Evolutionary conservation across 129 eudicot genomes (phyloP), one percentile per base, ranked within the genome.

Genomic region (Helichrysum umbraculigerum): DNA sequence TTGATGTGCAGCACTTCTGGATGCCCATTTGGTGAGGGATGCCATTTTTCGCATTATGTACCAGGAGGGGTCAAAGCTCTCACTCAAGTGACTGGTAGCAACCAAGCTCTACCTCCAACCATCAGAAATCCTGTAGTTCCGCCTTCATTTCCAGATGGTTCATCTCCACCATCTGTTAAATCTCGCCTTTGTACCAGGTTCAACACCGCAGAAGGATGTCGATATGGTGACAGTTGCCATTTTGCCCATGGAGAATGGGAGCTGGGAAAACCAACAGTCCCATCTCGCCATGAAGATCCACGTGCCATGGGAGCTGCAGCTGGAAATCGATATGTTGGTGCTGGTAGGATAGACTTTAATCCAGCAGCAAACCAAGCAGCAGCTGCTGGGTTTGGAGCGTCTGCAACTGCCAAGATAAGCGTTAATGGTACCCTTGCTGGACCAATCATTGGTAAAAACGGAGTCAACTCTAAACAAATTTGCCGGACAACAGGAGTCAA

Each of bases 171-270:
- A 3, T 90, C 89, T 10, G 92, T 88, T 74, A 93, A 93, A 71
- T 71, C 85, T 50, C 86, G 88, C 15, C 39, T 93, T 6, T 93
- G 98, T 88, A 88, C 77, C 91, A 88, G 82, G 72, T 93, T 16
- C 83, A 88, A 83, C 79, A 61, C 95, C 0, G 87, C 95, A 37
- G 98, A 93, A 71, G 98, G 98, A n/a, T 93, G 98, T 76, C 88
- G 83, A 60, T 93, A 83, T 73, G 98, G 98, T 21, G 96, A 93
- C 76, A 93, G 83, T 33, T 93, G 98, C 68, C 86, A 81, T 68
- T 93, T 83, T 21, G 98, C 98, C 28, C 98, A 93, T 79, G 98
- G 98, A 60, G 98, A 93, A 76, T 86, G 92, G 92, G 98, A 93
- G 81, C 84, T 93, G 33, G 98, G 96, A 11, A 85, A 81, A 72